Percentiles rank a stretch among this genome's conserved stretches.
Evolutionary conservation across 805 yeast species (phyloP).

Genomic region (Yamadazyma philogaea): DNA sequence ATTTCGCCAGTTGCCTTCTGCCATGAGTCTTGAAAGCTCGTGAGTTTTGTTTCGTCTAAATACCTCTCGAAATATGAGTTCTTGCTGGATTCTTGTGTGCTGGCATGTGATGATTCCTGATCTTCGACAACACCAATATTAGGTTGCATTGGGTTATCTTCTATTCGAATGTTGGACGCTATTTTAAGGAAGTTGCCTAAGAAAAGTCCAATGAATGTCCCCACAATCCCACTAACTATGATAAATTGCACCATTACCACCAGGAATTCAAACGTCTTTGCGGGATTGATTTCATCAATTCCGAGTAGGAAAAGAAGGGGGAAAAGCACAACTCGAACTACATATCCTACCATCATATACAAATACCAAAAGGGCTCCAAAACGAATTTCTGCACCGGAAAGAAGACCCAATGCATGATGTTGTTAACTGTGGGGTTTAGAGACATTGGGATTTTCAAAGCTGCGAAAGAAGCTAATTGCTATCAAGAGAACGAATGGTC

Average conservation of each 20-base stretch:
- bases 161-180: not conserved
- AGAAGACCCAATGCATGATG: not conserved
- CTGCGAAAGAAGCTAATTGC: not conserved
- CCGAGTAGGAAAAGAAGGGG: conserved; percentile 11
- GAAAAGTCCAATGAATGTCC: conserved; percentile 8
- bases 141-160: not conserved
- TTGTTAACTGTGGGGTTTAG: not conserved
- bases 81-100: not conserved
- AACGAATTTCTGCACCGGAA: conserved; percentile 4
- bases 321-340: conserved; percentile 2
- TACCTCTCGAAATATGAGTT: conserved; percentile 10
- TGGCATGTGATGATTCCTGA: not conserved
- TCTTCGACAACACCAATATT: not conserved
- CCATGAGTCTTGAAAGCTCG: not conserved
- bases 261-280: conserved; percentile 7
- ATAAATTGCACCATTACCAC: conserved; percentile 10
- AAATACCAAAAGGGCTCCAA: conserved; percentile 4
- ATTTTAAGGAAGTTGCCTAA: conserved; percentile 5
- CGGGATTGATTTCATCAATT: conserved; percentile 7
- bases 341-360: conserved; percentile 3
- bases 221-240: conserved; percentile 11
- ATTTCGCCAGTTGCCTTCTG: not conserved
- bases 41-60: conserved; percentile 10
- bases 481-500: no score
- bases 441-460: not conserved